Conservation (phyloP, 163 green algal species). For the Trebouxia gelatinosa region DNA sequence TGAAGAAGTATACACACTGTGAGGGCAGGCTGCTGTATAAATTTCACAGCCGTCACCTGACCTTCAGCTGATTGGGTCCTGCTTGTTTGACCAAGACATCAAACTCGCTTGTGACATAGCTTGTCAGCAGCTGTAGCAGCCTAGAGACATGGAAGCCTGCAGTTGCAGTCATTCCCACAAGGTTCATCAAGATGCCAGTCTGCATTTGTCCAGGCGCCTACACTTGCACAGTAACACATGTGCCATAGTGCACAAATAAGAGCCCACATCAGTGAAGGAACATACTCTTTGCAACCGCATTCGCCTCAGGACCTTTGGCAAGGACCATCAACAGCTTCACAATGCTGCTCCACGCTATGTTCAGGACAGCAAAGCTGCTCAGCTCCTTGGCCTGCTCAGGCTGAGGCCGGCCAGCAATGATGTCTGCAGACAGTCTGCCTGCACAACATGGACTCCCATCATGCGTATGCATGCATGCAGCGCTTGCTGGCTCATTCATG, state of each 20-base stretch:
- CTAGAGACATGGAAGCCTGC: background rate
- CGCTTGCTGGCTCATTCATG: background rate
- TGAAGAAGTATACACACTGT: too few species aligned
- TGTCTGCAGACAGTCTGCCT: slow-evolving; percentile 25
- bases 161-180: too few species aligned
- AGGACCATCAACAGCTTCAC: slow-evolving; percentile 36
- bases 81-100: background rate
- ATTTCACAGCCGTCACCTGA: too few species aligned
- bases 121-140: slow-evolving; percentile 2
- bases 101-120: background rate
- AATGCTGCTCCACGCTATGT: slow-evolving; percentile 45
- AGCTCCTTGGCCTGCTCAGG: slow-evolving; percentile 18
- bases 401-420: slow-evolving; percentile 27
- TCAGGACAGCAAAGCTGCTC: slow-evolving; percentile 46
- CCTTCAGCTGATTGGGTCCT: slow-evolving; percentile 7
- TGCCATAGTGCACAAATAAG: too few species aligned
- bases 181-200: too few species aligned
- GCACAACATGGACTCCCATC: slow-evolving; percentile 21
- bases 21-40: too few species aligned
- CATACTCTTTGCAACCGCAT: background rate
- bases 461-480: background rate
- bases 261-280: too few species aligned
- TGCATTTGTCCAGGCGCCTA: too few species aligned
- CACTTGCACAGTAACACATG: too few species aligned
- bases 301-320: background rate